Percentiles rank a stretch among this genome's conserved stretches.
Evolutionary conservation across 2,329 filamentous ascomycete genomes (phyloP).

Genomic region (Aureobasidium sp.): DNA sequence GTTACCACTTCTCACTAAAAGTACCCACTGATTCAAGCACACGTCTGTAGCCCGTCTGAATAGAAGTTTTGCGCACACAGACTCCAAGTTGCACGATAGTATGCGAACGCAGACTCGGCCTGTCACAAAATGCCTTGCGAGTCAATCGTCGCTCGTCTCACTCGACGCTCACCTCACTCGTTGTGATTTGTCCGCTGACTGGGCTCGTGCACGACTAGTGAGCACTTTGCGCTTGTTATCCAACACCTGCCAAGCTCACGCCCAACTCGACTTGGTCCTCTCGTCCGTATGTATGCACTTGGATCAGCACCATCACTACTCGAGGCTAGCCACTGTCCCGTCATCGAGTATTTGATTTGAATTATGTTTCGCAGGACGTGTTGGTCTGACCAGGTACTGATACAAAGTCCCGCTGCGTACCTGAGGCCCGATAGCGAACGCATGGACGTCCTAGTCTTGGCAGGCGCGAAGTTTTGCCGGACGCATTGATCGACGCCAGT

Average conservation of each 20-base stretch:
- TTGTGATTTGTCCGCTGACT: conserved; percentile 7
- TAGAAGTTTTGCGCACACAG: background rate
- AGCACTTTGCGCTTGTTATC: background rate
- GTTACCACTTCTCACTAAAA: background rate
- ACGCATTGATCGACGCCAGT: background rate
- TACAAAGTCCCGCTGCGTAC: background rate
- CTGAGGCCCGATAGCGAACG: background rate
- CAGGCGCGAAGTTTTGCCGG: background rate
- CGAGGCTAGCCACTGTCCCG: background rate
- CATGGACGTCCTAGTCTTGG: background rate
- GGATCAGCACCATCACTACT: background rate
- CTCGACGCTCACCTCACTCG: background rate
- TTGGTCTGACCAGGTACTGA: background rate
- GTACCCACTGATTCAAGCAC: background rate
- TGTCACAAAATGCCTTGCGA: conserved; percentile 1
- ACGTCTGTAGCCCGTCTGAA: background rate
- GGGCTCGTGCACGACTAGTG: conserved; percentile 2
- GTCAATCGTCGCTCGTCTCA: background rate
- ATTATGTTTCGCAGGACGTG: background rate
- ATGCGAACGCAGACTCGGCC: background rate
- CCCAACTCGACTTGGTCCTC: background rate
- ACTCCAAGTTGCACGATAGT: background rate
- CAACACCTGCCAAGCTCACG: background rate
- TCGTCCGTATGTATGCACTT: background rate
- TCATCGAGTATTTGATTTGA: background rate